These are phyloP conservation scores for Monosporozyma yasuniensis DNA, from an alignment of 805 yeast genomes.

Conservation along the genomic window DNA sequence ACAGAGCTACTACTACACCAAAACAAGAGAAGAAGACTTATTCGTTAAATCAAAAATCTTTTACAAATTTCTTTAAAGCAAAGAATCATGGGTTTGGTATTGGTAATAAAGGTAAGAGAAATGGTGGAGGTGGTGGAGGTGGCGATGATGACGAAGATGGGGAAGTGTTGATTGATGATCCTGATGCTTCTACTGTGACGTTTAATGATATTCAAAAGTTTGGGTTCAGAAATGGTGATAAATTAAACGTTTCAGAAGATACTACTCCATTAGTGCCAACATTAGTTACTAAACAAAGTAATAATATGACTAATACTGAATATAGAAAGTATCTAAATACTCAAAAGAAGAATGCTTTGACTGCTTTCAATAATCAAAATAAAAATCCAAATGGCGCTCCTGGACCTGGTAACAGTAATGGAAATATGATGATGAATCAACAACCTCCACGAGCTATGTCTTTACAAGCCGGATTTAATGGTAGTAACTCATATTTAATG, in stretches of 20 bases:
- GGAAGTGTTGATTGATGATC: constrained; percentile 26
- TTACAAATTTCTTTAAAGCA: constrained; percentile 20
- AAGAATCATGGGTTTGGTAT: constrained; percentile 11
- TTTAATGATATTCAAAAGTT: constrained; percentile 58
- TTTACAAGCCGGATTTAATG: constrained; percentile 11
- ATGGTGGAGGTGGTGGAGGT: constrained; percentile 23
- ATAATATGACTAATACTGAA: constrained; percentile 42
- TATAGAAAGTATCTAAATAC: constrained; percentile 64
- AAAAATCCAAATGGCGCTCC: constrained; percentile 1
- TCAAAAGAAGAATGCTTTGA: constrained; percentile 50
- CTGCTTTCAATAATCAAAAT: constrained; percentile 34
- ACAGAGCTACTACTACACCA: background rate
- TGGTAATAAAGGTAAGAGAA: constrained; percentile 5
- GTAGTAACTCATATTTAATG: background rate
- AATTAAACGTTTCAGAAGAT: constrained; percentile 46
- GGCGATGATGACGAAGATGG: constrained; percentile 34
- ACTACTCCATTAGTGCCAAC: constrained; percentile 75
- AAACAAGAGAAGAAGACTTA: constrained; percentile 11
- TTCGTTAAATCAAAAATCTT: constrained; percentile 17
- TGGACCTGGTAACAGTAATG: background rate
- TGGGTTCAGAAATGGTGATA: constrained; percentile 52
- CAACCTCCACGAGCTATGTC: constrained; percentile 28
- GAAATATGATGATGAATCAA: background rate
- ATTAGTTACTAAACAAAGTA: constrained; percentile 32
- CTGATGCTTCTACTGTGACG: constrained; percentile 37